Base-by-base conservation (phyloP, 2,329 filamentous ascomycete genomes). In the Aaosphaeria pasadenensis region DNA sequence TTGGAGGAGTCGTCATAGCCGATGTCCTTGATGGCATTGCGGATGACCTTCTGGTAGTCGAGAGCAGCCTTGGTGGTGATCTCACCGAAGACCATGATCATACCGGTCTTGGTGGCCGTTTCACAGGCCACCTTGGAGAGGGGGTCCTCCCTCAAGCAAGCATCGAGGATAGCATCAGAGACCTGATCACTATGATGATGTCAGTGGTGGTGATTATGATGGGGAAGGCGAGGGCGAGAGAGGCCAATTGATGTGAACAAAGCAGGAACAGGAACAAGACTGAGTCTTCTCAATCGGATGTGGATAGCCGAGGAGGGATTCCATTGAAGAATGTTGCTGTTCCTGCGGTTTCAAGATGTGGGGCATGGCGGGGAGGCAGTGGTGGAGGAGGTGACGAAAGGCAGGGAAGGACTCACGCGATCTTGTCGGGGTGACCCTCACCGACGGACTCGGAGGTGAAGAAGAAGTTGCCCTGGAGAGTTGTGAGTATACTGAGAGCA, bases 91-190 rank as follows among this genome's bases (percentile, higher is more conserved):
- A 72, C 87, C 94, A 99, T 97, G 76, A 99, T 83, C 94, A 99
- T 87, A 70, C 94, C 94, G 63, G 94, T 99, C 89, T 99, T 99
- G 80, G 94, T 96, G 69, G 94, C 94, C 62, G 92, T 96, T 83
- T 99, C 94, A 77, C 94, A 99, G 74, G 94, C 94, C 65, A 97
- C 83, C 79, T 97, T 99, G 81, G 94, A 97, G 71, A 96, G 85
- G 60, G 92, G 92, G 74, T 99, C 94, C 77, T 94, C 88, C 56
- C 81, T 81, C 70, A 99, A 81, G 80, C 94, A 97, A 78, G 94
- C 94, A 82, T 99, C 94, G 80, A 99, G 91, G 69, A 99, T 84
- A 66, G 94, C 92, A 80, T 99, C 94, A 56, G 92, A 97, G 70
- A 97, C 89, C 81, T 99, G 94, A 74, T 99, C 94, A 75, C 80